Base-by-base conservation (phyloP, 768 basidiomycete genomes). In the Vararia minispora region DNA sequence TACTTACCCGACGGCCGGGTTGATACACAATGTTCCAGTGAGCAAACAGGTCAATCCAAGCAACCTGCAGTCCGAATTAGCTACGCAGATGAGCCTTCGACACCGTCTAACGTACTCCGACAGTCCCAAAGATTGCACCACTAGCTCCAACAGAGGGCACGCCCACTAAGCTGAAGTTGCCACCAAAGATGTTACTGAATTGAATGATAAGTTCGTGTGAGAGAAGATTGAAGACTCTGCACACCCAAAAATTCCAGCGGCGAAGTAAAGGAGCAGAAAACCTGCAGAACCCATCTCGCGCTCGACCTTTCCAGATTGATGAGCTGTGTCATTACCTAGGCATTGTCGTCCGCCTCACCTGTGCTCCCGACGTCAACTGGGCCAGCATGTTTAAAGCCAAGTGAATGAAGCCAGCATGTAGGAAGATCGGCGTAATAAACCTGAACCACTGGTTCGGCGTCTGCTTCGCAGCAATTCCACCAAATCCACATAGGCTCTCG, bases 321-420 rank as follows among this genome's bases (percentile, higher is more conserved):
- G 22, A 21, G 32, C 27, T 22, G 1, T 11, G 18, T 25, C 25
- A 26, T 32, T 30, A 26, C 18, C 11, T 3, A 20, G 16, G 12
- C 21, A 31, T 8, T 16, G 22, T 16, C 16, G 23, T 13, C 18
- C 39, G 33, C 38, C 39, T 48, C 52, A 84, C 87, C 59, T 85
- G 79, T 25, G 80, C 84, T 6, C 80, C 82, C n/a, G 84, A 62
- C 0, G 72, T 74, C 40, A 84, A 56, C 50, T 94, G 92, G 11
- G 81, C 91, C 21, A 92, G 55, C 79, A 97, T 83, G 54, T 99
- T 99, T 43, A 99, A 53, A 4, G 81, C 47, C 25, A 94, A 67
- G 55, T 99, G 94, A n/a, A 99, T 66, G 41, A 99, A 67, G n/a
- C 94, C 94, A 9, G 89, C 95, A 49, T 98, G 94, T 5, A 97